Base-by-base conservation (phyloP, 202 grass and related monocot genomes). In the Saccharum hybrid region DNA sequence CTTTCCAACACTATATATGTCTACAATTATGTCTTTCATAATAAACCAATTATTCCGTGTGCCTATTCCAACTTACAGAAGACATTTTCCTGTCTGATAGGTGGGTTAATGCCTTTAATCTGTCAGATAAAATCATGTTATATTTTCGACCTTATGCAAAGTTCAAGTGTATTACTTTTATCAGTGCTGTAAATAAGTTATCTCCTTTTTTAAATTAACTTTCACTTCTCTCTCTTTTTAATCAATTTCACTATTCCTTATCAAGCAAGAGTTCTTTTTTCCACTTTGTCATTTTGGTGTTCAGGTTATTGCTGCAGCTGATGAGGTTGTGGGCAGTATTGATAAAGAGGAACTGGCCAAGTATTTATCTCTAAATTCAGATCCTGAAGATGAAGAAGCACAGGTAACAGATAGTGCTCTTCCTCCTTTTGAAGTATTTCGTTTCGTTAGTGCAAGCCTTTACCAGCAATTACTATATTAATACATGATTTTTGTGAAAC, bases 281-380 rank as follows among this genome's bases (percentile, higher is more conserved):
- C 84, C 38, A 52, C n/a, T 76, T 36, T 81, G 23, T 81, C 34
- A 82, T 82, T 26, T 78, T 82, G 72, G 60, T 88, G 33, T 89
- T 80, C 84, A 99, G 96, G 68, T 99, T 82, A 92, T 99, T 75
- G 82, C 82, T 90, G 93, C 93, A 84, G 96, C 96, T 59, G 85
- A 96, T 88, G 93, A 99, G 84, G 84, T 99, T 56, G 89, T 96
- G 84, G 82, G 80, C 31, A 99, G 96, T 86, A 94, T 99, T 86
- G 93, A 99, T 80, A 89, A 66, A 94, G 93, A 99, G 88, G 88
- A 99, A 80, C 66, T 99, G 46, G 89, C 88, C 15, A 99, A 96
- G 56, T 74, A 80, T 78, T 88, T 99, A 31, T 92, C 84, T 76
- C 73, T 99, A 69, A 99, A 94, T 87, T 81, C 93, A 10, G 91